Evolutionary conservation across 352 stramenopile genomes (phyloP), one percentile per base, ranked within the genome.

Genomic region (Pythium biforme): DNA sequence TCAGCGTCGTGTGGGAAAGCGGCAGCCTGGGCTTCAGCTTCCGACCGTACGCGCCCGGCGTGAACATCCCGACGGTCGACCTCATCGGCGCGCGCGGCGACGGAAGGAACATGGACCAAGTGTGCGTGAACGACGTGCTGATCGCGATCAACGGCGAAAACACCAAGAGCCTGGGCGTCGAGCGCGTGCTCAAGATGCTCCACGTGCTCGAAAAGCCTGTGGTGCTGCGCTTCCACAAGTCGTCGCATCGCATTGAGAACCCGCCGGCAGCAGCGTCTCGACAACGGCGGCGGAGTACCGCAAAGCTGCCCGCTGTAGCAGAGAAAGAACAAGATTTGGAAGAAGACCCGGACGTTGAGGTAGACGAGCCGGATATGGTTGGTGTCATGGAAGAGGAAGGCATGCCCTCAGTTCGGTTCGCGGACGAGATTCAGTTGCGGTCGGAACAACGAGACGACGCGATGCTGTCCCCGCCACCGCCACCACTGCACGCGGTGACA

Each of bases 121-220:
- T 92, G 11, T 92, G 83, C 64, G 60, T 92, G 22, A 92, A 90
- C 68, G 83, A 92, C 66, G 83, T 92, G 59, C 75, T 92, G 14
- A 86, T 92, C 62, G 77, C 79, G 20, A 89, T 92, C 59, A 90
- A 92, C 34, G 83, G 83, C 26, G 77, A 92, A 57, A 89, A 88
- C 66, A 92, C 83, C 41, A 88, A 90, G 68, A 52, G 69, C 17
- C 61, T 92, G 17, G 83, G 83, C 12, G 81, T 92, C 50, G 79
- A 92, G 69, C 82, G 83, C 52, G 83, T 92, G 56, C 71, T 90
- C 41, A 72, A 83, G 33, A 89, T 83, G 81, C 76, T 92, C 10
- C 74, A 86, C 40, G 79, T 92, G 10, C 68, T 92, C 26, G 81
- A 92, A 48, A 90, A 88, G 50, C 83, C 83, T 7, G 81, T 89